Evolutionary conservation across 1,284 basidiomycete genomes (phyloP), one percentile per base, ranked within the genome.

Genomic region (Sphagnurus paluster): DNA sequence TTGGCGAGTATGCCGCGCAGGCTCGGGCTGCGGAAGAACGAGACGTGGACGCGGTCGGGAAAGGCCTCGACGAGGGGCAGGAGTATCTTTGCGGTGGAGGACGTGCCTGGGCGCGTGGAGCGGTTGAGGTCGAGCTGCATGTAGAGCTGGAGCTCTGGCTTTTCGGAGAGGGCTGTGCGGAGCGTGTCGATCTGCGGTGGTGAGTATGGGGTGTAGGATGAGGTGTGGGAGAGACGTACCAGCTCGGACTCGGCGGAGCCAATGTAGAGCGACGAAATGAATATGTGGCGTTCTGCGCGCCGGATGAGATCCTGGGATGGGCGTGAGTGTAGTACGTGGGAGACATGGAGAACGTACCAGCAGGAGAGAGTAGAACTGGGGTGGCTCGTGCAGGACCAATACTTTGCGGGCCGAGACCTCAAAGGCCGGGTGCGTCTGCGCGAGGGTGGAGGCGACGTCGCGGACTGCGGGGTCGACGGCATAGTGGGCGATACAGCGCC

Each of bases 41-140:
- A 81, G 9, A 94, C 74, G 46, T 87, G 82, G 13, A 94, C 84
- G 49, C 90, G 79, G 14, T 84, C 72, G 0, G 88, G 87, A 63
- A 87, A 93, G 48, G 81, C 71, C 21, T 77, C 70, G 1, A 91
- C 62, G 3, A 98, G 74, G 6, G 91, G 86, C 7, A 85, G 69
- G 4, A 97, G 74, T 14, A 91, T 69, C 43, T 80, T 81, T 1
- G 86, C 84, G 0, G 93, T 90, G 0, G 91, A 85, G 17, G 79
- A 76, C 2, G 77, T 68, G 23, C 90, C 90, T 8, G 87, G 87
- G 4, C 96, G 82, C 6, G 96, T 99, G 1, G 92, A 91, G 32
- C 96, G 85, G 60, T 98, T 90, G 49, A 91, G 80, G 69, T 99
- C 97, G 49, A 96, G 77, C 29, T 91, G 77, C 43, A 99, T 70